These are phyloP conservation scores for Pisolithus orientalis DNA, from an alignment of 768 basidiomycete species.

Conservation along the genomic window DNA sequence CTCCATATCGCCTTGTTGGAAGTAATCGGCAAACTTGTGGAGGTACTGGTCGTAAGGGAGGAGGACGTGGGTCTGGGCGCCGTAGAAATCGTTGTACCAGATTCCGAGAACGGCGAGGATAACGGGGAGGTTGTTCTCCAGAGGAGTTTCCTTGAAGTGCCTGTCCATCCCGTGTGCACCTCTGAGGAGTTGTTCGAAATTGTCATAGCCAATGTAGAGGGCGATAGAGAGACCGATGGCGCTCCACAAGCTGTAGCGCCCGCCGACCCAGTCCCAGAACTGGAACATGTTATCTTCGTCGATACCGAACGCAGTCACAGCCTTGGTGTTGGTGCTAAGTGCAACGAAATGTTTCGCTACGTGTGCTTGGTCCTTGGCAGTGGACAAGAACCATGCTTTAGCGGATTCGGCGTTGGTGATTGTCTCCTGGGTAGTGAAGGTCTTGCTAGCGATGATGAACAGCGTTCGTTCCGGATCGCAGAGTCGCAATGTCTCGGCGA, in stretches of 20 bases:
- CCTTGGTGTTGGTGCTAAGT: conserved; percentile 91
- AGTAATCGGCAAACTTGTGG: conserved; percentile 99
- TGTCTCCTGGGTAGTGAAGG: conserved; percentile 99
- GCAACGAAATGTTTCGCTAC: conserved; percentile 99
- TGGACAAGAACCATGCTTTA: conserved; percentile 85
- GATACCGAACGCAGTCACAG: conserved; percentile 92
- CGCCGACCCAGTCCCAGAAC: conserved; percentile 99
- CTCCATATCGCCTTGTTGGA: conserved; percentile 99
- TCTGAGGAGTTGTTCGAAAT: conserved; percentile 83
- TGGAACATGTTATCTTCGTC: conserved; percentile 93
- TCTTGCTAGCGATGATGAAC: conserved; percentile 99
- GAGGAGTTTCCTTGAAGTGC: conserved; percentile 85
- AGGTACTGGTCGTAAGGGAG: conserved; percentile 99
- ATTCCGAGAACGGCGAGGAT: conserved; percentile 84
- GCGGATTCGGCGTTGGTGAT: conserved; percentile 98
- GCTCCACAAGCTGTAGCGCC: conserved; percentile 96
- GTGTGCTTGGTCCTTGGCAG: conserved; percentile 81
- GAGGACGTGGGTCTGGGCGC: conserved; percentile 90
- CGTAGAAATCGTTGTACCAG: conserved; percentile 99
- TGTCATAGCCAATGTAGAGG: conserved; percentile 87
- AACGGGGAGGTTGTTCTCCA: conserved; percentile 90
- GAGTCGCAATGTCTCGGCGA: conserved; percentile 76
- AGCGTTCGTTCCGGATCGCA: conserved; percentile 90
- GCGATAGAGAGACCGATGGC: conserved; percentile 96
- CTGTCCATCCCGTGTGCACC: conserved; percentile 98